Percentiles rank a stretch among this genome's conserved stretches.
Conservation (phyloP, 2,329 filamentous ascomycete species). For the Xylaria sp. region DNA sequence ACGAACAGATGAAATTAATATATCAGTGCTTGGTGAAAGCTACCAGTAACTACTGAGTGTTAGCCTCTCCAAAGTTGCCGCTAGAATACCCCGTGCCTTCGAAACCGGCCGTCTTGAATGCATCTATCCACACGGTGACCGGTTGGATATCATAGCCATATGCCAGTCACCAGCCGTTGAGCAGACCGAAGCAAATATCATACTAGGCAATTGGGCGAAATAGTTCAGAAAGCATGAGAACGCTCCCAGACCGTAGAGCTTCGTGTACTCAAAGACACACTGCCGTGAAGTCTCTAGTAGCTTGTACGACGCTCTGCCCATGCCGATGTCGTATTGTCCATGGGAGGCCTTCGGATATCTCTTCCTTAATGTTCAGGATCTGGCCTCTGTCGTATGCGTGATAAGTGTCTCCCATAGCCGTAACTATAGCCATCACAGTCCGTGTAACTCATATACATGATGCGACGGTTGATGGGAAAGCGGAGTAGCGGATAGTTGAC, state of each 20-base stretch:
- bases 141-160: conserved; percentile 21
- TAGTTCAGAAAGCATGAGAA: conserved; percentile 17
- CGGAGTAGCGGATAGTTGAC: conserved; percentile 22
- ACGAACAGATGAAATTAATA: not conserved
- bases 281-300: conserved; percentile 18
- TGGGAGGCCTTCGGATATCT: conserved; percentile 9
- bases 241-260: conserved; percentile 11
- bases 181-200: conserved; percentile 21
- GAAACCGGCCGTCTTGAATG: conserved; percentile 20
- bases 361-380: conserved; percentile 14
- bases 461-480: not conserved
- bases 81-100: conserved; percentile 14
- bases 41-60: conserved; percentile 17
- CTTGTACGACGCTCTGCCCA: conserved; percentile 23
- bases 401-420: conserved; percentile 2
- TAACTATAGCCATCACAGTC: not conserved
- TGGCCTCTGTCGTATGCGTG: conserved; percentile 7
- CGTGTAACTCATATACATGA: not conserved
- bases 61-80: conserved; percentile 19
- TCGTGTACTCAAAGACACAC: conserved; percentile 15
- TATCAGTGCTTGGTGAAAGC: not conserved
- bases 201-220: conserved; percentile 19
- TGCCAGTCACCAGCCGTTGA: conserved; percentile 21
- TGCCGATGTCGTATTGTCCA: conserved; percentile 22
- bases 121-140: conserved; percentile 14